phyloP scores from a whole-genome alignment of 805 yeast species.

The Pichia paraexigua region DNA sequence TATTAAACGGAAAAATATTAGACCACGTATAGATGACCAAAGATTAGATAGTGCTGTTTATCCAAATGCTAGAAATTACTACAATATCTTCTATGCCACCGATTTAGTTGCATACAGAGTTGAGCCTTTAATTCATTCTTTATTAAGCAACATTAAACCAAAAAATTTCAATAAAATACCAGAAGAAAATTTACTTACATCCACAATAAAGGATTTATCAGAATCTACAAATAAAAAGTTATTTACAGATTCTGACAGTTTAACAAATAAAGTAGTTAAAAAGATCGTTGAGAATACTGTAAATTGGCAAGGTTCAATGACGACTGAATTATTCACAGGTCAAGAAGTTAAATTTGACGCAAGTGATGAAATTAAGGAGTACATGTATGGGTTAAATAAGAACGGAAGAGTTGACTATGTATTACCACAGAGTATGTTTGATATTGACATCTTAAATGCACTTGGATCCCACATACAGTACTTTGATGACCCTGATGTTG shows the following conservation, averaged over 20 bases:
- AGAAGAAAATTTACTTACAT: slow-evolving; percentile 37
- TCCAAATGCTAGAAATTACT: slow-evolving; percentile 60
- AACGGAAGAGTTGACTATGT: slow-evolving; percentile 79
- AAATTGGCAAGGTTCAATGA: background rate
- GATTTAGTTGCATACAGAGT: slow-evolving; percentile 88
- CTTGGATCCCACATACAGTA: slow-evolving; percentile 83
- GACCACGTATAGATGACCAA: slow-evolving; percentile 22
- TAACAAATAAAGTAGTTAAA: slow-evolving; percentile 24
- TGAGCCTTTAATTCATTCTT: slow-evolving; percentile 66
- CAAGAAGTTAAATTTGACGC: slow-evolving; percentile 18
- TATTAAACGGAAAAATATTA: slow-evolving; percentile 55
- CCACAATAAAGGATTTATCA: slow-evolving; percentile 2
- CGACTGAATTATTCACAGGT: slow-evolving; percentile 3
- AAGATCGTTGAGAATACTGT: slow-evolving; percentile 4
- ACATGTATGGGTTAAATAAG: slow-evolving; percentile 46
- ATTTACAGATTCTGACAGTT: background rate
- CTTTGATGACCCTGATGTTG: slow-evolving; percentile 79
- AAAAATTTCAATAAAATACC: slow-evolving; percentile 48
- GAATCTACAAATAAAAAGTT: slow-evolving; percentile 13
- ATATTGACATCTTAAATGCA: slow-evolving; percentile 71
- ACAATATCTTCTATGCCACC: slow-evolving; percentile 81
- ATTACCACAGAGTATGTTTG: slow-evolving; percentile 70
- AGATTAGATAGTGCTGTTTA: slow-evolving; percentile 22
- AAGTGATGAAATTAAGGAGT: slow-evolving; percentile 22
- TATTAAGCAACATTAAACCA: slow-evolving; percentile 44